Evolutionary conservation across 345 rosid genomes (phyloP).

Genomic region (Brassica incana): DNA sequence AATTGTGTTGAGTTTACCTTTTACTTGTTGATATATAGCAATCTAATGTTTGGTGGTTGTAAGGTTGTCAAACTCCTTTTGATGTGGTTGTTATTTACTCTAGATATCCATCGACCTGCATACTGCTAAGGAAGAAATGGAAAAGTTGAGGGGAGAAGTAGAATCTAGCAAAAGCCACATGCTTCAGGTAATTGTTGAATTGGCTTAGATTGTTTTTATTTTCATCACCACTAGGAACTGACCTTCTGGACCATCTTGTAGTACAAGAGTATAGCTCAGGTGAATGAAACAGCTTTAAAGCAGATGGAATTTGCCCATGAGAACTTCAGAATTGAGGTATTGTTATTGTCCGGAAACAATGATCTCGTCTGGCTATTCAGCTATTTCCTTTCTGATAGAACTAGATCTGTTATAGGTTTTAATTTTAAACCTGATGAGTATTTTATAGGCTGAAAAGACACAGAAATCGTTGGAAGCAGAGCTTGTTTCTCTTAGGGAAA

Average conservation of each 20-base stretch:
- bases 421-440: conserved; percentile 6
- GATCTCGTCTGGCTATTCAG: conserved; percentile 12
- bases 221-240: conserved; percentile 10
- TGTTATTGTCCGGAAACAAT: conserved; percentile 13
- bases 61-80: conserved; percentile 20
- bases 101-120: conserved; percentile 57
- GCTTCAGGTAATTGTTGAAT: conserved; percentile 67
- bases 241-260: conserved; percentile 44
- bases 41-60: neutral
- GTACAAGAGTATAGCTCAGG: conserved; percentile 95
- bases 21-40: conserved; percentile 9
- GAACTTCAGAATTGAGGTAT: conserved; percentile 76
- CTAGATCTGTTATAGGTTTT: conserved; percentile 11
- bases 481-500: conserved; percentile 61
- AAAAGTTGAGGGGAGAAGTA: conserved; percentile 74
- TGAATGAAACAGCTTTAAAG: conserved; percentile 84
- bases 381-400: conserved; percentile 16
- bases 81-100: conserved; percentile 27
- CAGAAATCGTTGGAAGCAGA: conserved; percentile 74
- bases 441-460: conserved; percentile 64
- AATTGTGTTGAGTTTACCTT: conserved; percentile 13
- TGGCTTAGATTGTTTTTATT: conserved; percentile 5
- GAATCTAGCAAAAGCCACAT: conserved; percentile 84
- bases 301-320: conserved; percentile 93
- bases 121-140: conserved; percentile 62